Evolutionary conservation across 1,139 yeast species (phyloP), one percentile per base, ranked within the genome.

Genomic region (Candida albicans): DNA sequence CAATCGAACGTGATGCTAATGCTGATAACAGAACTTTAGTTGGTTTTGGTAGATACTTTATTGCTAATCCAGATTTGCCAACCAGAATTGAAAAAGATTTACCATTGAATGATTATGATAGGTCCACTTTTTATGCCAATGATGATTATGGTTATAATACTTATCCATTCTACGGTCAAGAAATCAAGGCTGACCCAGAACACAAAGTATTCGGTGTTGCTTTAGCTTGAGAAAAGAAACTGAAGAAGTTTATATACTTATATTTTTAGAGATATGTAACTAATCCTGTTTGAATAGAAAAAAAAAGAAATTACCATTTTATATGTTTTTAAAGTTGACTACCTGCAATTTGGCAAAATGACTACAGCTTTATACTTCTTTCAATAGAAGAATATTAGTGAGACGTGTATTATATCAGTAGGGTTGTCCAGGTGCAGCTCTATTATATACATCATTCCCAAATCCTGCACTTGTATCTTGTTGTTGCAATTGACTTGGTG

Each of bases 1-100:
- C 45, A 8, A 52, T 59, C 29, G 41, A 43, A 27, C 58, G 62
- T 14, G 65, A 61, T 43, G 53, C 65, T 35, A 43, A 50, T 42
- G 57, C 55, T 2, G 67, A 71, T 49, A 69, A 61, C 40, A 62
- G 75, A 54, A 71, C 77, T 7, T 55, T 74, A 47, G 61, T 72
- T 50, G 77, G 71, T 8, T 70, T 68, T 53, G 75, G 76, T 37
- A 71, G 83, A 58, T 65, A 62, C 48, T 79, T 65, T 51, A 71
- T 71, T 42, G 64, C 82, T 5, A 80, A 78, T 59, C 84, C 84
- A 2, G 84, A 80, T 58, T 64, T 79, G 38, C 72, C 68, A 6
- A 52, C 67, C 12, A 70, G 82, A 59, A 58, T 79, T 33, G 7
- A 67, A 44, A 61, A 75, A 36, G 79, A 79, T 11, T 46, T 54